phyloP scores from a whole-genome alignment of 495 filamentous ascomycete genomes.

The Lindgomyces ingoldianus region DNA sequence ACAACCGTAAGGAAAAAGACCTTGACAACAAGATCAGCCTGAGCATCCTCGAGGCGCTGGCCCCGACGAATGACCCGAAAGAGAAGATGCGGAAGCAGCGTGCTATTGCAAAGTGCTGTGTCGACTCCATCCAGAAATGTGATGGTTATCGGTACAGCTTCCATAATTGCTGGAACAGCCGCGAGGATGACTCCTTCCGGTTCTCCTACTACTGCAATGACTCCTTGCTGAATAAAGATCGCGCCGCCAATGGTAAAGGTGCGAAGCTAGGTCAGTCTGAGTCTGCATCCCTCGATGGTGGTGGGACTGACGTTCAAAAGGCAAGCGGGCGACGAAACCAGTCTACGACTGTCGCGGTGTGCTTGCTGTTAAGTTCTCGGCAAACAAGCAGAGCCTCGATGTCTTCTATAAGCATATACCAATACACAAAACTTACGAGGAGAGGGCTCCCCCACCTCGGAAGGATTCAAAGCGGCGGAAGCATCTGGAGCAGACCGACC shows the following conservation, averaged over 20 bases:
- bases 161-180: constrained; percentile 42
- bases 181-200: constrained; percentile 39
- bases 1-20: constrained; percentile 15
- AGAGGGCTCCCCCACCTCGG: constrained; percentile 37
- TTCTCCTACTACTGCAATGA: constrained; percentile 44
- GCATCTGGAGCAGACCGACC: constrained; percentile 30
- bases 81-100: constrained; percentile 40
- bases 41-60: constrained; percentile 37
- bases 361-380: constrained; percentile 39
- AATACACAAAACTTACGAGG: constrained; percentile 39
- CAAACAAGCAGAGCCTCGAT: constrained; percentile 32
- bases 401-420: constrained; percentile 40
- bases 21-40: constrained; percentile 18
- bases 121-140: constrained; percentile 34
- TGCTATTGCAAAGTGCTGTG: constrained; percentile 37
- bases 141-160: constrained; percentile 41
- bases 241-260: constrained; percentile 38
- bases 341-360: constrained; percentile 41
- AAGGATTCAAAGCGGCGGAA: constrained; percentile 38
- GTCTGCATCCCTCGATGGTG: not conserved
- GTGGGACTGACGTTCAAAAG: not conserved
- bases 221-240: constrained; percentile 41
- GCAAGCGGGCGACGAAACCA: constrained; percentile 35
- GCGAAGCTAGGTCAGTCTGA: constrained; percentile 30
- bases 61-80: constrained; percentile 25